These are phyloP conservation scores for Fusarium newnesense DNA, from an alignment of 2,329 filamentous ascomycete species.

Conservation along the genomic window DNA sequence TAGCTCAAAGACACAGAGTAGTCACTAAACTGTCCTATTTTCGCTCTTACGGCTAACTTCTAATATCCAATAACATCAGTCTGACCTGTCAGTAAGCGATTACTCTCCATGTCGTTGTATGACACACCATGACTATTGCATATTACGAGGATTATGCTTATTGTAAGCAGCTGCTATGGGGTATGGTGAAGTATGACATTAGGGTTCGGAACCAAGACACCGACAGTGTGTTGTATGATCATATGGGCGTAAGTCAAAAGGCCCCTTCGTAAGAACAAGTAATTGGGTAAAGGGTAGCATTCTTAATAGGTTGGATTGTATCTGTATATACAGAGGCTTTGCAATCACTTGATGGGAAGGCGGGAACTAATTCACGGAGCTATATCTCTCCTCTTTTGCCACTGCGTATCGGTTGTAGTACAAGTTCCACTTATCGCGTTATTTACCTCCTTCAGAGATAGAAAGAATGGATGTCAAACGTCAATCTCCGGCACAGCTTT, in stretches of 20 bases:
- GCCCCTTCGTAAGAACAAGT: background rate
- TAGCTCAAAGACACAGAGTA: background rate
- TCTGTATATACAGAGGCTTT: background rate
- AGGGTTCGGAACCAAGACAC: background rate
- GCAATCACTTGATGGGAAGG: too few species aligned
- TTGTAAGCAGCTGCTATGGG: background rate
- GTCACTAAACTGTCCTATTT: background rate
- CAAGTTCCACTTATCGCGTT: too few species aligned
- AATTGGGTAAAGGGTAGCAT: background rate
- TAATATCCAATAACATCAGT: background rate
- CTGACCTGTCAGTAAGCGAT: background rate
- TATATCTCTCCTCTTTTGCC: too few species aligned
- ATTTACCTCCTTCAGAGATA: too few species aligned
- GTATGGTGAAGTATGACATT: background rate
- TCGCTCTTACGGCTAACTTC: background rate
- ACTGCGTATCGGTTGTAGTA: too few species aligned
- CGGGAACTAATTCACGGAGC: too few species aligned
- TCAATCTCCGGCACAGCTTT: conserved; percentile 57
- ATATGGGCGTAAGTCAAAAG: background rate
- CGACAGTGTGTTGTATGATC: background rate
- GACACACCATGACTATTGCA: background rate
- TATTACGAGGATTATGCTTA: background rate
- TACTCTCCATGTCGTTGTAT: background rate
- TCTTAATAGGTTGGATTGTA: background rate
- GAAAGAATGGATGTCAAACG: background rate